A percentile compares a stretch with the other conserved stretches of the same genome.
These are phyloP conservation scores for Saccharomycopsis fermentans DNA, from an alignment of 805 yeast genomes.

Conservation along the genomic window DNA sequence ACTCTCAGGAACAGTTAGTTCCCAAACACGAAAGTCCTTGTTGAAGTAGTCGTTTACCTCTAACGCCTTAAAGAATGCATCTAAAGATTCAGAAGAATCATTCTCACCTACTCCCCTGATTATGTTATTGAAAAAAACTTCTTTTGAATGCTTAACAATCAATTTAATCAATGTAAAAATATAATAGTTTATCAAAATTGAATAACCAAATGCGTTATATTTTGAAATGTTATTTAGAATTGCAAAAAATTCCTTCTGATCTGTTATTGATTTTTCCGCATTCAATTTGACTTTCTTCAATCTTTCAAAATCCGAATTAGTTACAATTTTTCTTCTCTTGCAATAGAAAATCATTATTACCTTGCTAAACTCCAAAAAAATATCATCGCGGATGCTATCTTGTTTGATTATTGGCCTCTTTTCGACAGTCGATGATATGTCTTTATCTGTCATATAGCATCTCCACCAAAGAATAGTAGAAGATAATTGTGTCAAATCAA, in stretches of 20 bases:
- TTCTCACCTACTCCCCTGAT: neutral
- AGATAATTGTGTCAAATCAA: neutral
- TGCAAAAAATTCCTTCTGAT: conserved; percentile 2
- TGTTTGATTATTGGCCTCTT: conserved; percentile 1
- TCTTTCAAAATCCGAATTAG: conserved; percentile 1
- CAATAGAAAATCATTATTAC: conserved; percentile 4
- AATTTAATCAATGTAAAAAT: neutral
- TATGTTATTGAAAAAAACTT: conserved; percentile 1
- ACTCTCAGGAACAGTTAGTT: conserved; percentile 8
- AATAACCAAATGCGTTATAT: conserved; percentile 3
- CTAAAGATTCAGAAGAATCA: conserved; percentile 2
- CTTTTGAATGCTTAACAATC: neutral
- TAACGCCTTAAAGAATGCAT: conserved; percentile 2
- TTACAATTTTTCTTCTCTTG: neutral
- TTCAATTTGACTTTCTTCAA: neutral
- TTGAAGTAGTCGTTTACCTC: conserved; percentile 9
- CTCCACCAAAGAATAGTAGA: conserved; percentile 4
- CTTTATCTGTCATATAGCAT: conserved; percentile 9
- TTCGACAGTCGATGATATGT: conserved; percentile 5
- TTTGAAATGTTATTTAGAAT: conserved; percentile 10
- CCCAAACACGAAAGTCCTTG: conserved; percentile 11
- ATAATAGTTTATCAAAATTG: conserved; percentile 6
- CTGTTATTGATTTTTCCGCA: neutral
- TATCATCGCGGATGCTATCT: conserved; percentile 1
- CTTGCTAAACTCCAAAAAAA: conserved; percentile 6